phyloP scores from a whole-genome alignment of 2,329 filamentous ascomycete species.

The Penicillium sp. region DNA sequence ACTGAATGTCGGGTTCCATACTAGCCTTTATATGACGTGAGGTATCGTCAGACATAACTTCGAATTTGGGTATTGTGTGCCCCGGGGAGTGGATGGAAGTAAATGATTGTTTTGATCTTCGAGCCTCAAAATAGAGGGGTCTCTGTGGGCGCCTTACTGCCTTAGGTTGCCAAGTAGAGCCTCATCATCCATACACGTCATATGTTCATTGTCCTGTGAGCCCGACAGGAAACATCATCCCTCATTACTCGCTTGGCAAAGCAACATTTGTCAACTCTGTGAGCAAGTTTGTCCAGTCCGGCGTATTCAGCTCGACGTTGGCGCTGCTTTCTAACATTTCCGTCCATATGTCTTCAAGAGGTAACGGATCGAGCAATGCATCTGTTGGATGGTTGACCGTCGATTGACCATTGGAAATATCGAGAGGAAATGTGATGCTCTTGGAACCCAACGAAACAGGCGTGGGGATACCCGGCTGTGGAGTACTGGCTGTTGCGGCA shows the following conservation, averaged over 20 bases:
- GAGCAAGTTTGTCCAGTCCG: constrained; percentile 27
- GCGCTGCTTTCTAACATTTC: constrained; percentile 26
- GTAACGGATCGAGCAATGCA: constrained; percentile 1
- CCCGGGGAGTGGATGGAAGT: neutral
- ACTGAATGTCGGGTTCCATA: constrained; percentile 2
- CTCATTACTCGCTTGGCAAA: constrained; percentile 12
- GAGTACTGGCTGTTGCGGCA: neutral
- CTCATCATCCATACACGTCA: neutral
- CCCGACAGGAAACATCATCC: neutral
- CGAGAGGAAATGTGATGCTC: neutral
- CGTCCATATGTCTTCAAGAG: constrained; percentile 28
- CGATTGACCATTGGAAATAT: neutral
- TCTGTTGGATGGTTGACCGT: neutral
- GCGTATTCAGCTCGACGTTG: constrained; percentile 15
- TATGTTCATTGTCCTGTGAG: neutral
- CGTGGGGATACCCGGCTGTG: neutral
- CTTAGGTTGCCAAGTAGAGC: neutral
- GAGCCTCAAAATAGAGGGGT: neutral
- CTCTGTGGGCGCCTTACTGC: neutral
- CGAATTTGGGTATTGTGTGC: neutral
- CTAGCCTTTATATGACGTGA: neutral
- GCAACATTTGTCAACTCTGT: constrained; percentile 22
- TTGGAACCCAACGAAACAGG: neutral
- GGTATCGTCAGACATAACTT: neutral
- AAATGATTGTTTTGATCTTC: neutral